Evolutionary conservation across 202 grass and related monocot genomes (phyloP), one percentile per base, ranked within the genome.

Genomic region (Carex arenaria): DNA sequence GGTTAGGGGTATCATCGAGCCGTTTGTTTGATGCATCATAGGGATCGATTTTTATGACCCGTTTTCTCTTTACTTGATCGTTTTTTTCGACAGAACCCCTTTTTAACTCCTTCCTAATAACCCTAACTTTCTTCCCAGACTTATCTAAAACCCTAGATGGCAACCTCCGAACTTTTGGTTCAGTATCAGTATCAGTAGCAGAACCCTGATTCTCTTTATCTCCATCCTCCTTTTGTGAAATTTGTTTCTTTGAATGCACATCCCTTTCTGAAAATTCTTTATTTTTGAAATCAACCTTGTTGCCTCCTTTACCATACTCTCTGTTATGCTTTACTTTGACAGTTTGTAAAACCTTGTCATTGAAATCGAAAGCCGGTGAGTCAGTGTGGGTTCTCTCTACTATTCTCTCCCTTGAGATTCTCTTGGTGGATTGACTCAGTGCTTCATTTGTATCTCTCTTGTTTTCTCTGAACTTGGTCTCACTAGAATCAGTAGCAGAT

Each of bases 21-120:
- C 95, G 36, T 88, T 98, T 98, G 87, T 95, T 98, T 4, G 95
- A 98, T 75, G 70, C 86, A 66, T 98, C 95, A 75, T 91, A 90
- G 26, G 80, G 92, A 89, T 95, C 90, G 38, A 98, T 84, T 67
- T 91, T 98, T 78, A 98, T 98, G 10, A 79, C 80, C 15, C 92
- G 82, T 56, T 93, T 95, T 86, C 85, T 95, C 87, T 90, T 93
- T 71, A 91, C 90, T n/a, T 86, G 89, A 66, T 81, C 85, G 65
- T 45, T 7, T 75, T 82, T 66, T 87, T 90, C 90, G 45, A 84
- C 89, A 79, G 62, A 68, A 0, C 82, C 87, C 85, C 69, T 84
- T 81, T 49, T 76, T 42, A 82, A 85, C 87, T 86, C 80, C 83
- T 89, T 98, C 72, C 83, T 90, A 76, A 60, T 83, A 65, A 90